Evolutionary conservation across 768 basidiomycete species (phyloP).

Genomic region (Trametes meyenii): DNA sequence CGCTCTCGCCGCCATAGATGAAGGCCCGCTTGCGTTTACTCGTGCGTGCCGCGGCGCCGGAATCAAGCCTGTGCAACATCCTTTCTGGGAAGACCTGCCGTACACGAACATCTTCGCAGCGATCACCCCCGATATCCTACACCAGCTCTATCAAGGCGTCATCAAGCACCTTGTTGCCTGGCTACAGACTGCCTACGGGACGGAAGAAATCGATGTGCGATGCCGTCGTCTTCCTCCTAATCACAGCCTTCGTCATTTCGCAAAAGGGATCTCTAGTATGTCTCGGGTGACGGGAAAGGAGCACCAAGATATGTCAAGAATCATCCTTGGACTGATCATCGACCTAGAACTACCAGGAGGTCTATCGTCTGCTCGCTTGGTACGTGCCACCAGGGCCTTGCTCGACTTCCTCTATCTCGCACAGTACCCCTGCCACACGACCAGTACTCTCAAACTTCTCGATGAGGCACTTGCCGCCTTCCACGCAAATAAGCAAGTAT

Average conservation of each 20-base stretch:
- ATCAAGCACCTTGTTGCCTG: constrained; percentile 33
- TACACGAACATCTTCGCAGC: constrained; percentile 29
- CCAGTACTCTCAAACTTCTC: constrained; percentile 14
- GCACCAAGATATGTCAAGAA: constrained; percentile 28
- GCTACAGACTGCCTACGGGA: constrained; percentile 20
- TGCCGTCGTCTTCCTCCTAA: constrained; percentile 27
- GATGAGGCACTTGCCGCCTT: constrained; percentile 21
- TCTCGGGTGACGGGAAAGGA: constrained; percentile 30
- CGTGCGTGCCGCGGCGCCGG: constrained; percentile 19
- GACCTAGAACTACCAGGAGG: constrained; percentile 20
- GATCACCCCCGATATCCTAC: constrained; percentile 35
- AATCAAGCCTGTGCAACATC: constrained; percentile 29
- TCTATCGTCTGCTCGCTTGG: constrained; percentile 7
- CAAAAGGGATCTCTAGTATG: constrained; percentile 26
- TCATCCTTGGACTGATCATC: constrained; percentile 27
- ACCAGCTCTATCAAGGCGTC: constrained; percentile 36
- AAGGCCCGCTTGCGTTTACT: constrained; percentile 8
- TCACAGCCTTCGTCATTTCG: constrained; percentile 27
- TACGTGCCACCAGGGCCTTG: constrained; percentile 24
- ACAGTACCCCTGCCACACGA: constrained; percentile 27
- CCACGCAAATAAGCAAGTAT: constrained; percentile 29
- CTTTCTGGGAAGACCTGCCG: constrained; percentile 32
- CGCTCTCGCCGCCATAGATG: constrained; percentile 5
- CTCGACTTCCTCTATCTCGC: constrained; percentile 34
- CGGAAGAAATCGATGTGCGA: constrained; percentile 25